Evolutionary conservation across 192 early-diverging fungal genomes (phyloP), one percentile per base, ranked within the genome.

Genomic region (Radiomyces spectabilis): DNA sequence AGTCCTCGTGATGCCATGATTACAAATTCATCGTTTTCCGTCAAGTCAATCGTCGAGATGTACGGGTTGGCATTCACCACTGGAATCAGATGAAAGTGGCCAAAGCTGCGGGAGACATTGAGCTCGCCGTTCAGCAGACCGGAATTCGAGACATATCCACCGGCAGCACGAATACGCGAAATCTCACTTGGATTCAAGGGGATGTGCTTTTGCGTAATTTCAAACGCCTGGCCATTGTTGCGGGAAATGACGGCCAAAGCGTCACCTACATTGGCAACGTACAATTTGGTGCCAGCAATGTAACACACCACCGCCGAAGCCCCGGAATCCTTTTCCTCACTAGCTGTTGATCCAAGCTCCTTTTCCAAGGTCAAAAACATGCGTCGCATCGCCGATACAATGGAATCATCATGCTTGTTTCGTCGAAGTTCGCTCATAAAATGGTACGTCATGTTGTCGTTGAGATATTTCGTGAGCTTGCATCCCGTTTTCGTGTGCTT

Each of bases 201-300:
- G 35, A 78, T 80, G 50, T 90, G 89, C 25, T 87, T 83, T 56
- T 76, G 74, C 0, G 87, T 80, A 24, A 95, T 74, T 41, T 88
- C 75, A 16, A 80, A 57, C 7, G 82, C 82, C 2, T 65, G 73
- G 22, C 88, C 81, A 37, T 75, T 85, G 24, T 84, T 84, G 2
- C 61, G 33, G 25, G 87, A 87, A 33, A 92, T 71, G 24, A 92
- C 86, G 2, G 85, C 89, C 27, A 88, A 67, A 10, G 85, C 83
- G 63, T 95, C 91, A 21, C 92, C 91, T 2, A 89, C 86, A 53
- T 92, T 93, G 10, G 91, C 88, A 5, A 89, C 84, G 53, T 93
- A 93, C 41, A 93, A 65, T 19, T 74, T 86, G 24, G 74, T 77
- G 12, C 88, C 86, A 31, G 79, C 74, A 41, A 95, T 79, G 56